A percentile compares a stretch with the other conserved stretches of the same genome.
phyloP scores from a whole-genome alignment of 345 rosid genomes.

The Noccaea bulbosa region DNA sequence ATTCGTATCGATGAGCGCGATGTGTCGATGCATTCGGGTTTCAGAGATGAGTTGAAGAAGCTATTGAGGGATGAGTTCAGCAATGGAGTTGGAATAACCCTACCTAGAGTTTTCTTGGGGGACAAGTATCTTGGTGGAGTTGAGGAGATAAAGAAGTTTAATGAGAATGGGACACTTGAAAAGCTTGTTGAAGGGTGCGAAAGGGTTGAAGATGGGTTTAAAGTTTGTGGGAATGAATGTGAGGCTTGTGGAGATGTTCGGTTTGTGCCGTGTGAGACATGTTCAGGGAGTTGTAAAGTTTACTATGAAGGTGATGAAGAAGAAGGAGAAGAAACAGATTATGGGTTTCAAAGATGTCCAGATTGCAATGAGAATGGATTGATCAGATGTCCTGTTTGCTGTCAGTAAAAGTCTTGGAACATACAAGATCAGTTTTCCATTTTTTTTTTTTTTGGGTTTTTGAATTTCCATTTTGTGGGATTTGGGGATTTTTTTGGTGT shows the following conservation, averaged over 20 bases:
- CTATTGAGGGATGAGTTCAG: constrained; percentile 48
- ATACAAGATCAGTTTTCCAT: neutral
- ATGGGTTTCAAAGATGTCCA: constrained; percentile 76
- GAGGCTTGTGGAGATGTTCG: constrained; percentile 87
- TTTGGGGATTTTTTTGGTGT: neutral
- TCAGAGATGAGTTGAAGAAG: constrained; percentile 72
- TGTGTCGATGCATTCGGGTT: constrained; percentile 85
- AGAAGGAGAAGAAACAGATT: constrained; percentile 42
- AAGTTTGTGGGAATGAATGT: constrained; percentile 50
- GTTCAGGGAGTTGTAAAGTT: constrained; percentile 88
- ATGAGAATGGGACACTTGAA: constrained; percentile 79
- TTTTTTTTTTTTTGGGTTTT: neutral
- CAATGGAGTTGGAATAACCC: constrained; percentile 44
- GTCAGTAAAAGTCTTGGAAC: constrained; percentile 37
- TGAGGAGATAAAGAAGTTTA: constrained; percentile 69
- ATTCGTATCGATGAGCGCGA: constrained; percentile 75
- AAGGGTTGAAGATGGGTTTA: constrained; percentile 45
- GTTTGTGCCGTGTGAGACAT: constrained; percentile 88
- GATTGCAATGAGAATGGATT: constrained; percentile 95
- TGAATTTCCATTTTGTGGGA: constrained; percentile 5
- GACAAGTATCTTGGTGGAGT: constrained; percentile 73
- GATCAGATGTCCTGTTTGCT: constrained; percentile 80
- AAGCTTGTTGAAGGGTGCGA: constrained; percentile 59
- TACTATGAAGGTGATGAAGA: constrained; percentile 56
- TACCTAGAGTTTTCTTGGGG: constrained; percentile 80